These are phyloP conservation scores for Cystobasidium ongulense DNA, from an alignment of 768 basidiomycete genomes.

Conservation along the genomic window DNA sequence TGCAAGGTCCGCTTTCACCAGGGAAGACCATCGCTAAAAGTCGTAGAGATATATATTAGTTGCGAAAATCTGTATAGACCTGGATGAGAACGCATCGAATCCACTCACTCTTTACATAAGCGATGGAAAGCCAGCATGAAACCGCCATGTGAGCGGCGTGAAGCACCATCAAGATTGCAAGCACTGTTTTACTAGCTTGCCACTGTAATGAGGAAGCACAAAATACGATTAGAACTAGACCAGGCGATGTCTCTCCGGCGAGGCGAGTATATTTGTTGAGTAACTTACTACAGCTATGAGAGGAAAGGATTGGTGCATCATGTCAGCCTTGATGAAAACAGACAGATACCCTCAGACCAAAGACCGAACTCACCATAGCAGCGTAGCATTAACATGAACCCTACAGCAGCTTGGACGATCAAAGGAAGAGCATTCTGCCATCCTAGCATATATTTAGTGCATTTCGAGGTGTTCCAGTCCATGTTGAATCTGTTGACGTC, in stretches of 20 bases:
- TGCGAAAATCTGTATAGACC: no score
- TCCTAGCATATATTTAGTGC: background rate
- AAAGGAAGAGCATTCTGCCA: background rate
- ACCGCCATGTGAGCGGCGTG: background rate
- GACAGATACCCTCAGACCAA: no score
- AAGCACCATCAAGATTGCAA: background rate
- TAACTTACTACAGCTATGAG: background rate
- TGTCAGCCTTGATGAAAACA: no score
- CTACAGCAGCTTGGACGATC: background rate
- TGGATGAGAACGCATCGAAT: no score
- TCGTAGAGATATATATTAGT: background rate
- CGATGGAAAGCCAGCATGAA: background rate
- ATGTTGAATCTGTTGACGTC: background rate
- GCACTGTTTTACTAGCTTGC: background rate
- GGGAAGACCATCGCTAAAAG: background rate
- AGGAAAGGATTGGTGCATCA: no score
- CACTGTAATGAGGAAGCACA: background rate
- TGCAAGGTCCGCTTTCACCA: background rate
- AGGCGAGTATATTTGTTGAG: background rate
- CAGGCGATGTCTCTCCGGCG: no score
- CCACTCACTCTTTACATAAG: background rate
- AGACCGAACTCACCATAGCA: background rate
- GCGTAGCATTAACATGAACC: background rate
- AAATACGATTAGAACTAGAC: no score
- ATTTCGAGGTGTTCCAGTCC: background rate